phyloP scores from a whole-genome alignment of 2,329 filamentous ascomycete species.

The Claviceps monticola region DNA sequence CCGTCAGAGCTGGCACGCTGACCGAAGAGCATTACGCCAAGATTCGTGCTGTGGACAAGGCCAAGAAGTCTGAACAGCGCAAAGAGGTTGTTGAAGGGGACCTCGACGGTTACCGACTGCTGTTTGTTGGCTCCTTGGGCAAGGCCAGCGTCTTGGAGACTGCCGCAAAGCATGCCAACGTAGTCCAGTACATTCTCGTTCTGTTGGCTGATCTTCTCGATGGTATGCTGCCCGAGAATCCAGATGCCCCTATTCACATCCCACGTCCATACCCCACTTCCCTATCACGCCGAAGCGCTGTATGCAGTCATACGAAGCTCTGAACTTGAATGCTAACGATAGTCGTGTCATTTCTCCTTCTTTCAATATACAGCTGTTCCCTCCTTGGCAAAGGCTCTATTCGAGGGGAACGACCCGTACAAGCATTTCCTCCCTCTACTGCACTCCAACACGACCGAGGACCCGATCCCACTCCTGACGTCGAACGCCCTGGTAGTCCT shows the following conservation, averaged over 20 bases:
- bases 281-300: not conserved
- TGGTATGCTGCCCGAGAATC: conserved; percentile 37
- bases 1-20: conserved; percentile 83
- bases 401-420: conserved; percentile 66
- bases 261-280: not conserved
- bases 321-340: not conserved
- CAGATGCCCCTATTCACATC: not conserved
- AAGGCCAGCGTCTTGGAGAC: conserved; percentile 63
- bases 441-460: conserved; percentile 59
- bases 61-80: conserved; percentile 72
- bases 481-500: conserved; percentile 76
- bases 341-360: not conserved
- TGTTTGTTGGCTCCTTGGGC: conserved; percentile 68
- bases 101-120: conserved; percentile 60
- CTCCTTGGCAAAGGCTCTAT: conserved; percentile 59
- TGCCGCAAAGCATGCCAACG: conserved; percentile 73
- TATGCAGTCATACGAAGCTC: not conserved
- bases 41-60: conserved; percentile 94
- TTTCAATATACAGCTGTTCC: conserved; percentile 50
- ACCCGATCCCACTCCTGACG: conserved; percentile 78
- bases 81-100: conserved; percentile 70
- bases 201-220: conserved; percentile 77
- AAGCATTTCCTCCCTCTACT: conserved; percentile 74
- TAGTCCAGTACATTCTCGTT: conserved; percentile 90
- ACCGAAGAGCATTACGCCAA: conserved; percentile 87